A percentile compares a stretch with the other conserved stretches of the same genome.
phyloP scores from a whole-genome alignment of 2,329 filamentous ascomycete genomes.

The Leptographium procerum region DNA sequence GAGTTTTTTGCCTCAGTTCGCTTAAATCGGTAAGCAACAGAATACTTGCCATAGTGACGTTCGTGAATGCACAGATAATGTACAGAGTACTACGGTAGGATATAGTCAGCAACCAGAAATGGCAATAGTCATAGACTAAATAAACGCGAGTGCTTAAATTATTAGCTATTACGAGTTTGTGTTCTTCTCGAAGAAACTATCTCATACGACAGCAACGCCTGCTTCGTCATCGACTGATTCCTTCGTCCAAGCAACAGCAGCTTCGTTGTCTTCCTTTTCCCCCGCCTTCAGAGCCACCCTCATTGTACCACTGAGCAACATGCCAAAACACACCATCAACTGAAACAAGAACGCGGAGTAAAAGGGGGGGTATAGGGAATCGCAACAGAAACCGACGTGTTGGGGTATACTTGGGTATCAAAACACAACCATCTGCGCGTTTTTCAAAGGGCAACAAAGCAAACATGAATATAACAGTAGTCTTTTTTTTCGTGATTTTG shows the following conservation, averaged over 20 bases:
- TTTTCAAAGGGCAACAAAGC: not conserved
- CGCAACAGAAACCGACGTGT: not conserved
- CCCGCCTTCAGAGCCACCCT: not conserved
- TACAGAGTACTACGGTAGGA: too few relatives aligned
- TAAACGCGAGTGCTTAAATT: not conserved
- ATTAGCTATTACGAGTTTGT: slow-evolving; percentile 3
- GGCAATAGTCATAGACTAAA: not conserved
- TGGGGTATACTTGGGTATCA: slow-evolving; percentile 2
- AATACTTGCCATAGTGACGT: not conserved
- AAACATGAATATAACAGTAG: not conserved
- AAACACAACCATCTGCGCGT: not conserved
- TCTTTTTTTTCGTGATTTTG: slow-evolving; percentile 2
- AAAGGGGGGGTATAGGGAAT: not conserved
- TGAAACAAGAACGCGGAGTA: not conserved
- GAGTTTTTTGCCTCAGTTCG: not conserved
- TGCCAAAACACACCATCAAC: not conserved
- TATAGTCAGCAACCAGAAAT: too few relatives aligned
- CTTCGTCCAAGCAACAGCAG: not conserved
- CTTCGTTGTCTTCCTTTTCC: not conserved
- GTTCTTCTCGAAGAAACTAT: not conserved
- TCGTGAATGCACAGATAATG: not conserved
- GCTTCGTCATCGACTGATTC: not conserved
- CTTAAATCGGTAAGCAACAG: not conserved
- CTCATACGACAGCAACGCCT: not conserved
- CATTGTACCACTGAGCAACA: not conserved